Evolutionary conservation across 345 rosid species (phyloP), one percentile per base, ranked within the genome.

Genomic region (Moringa oleifera): DNA sequence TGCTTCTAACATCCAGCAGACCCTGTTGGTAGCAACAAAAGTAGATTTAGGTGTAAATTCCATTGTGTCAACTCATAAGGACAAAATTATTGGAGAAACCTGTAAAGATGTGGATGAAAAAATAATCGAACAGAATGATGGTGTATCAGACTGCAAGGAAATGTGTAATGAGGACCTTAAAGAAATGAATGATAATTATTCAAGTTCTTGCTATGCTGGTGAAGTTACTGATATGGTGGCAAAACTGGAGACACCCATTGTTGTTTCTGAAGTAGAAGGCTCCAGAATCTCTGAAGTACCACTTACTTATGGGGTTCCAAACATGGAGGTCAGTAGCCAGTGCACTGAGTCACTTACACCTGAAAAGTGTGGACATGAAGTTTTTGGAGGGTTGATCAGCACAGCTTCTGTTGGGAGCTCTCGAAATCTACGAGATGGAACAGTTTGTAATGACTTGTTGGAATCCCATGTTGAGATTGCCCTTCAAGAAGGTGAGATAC

Each of bases 401-500:
- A 33, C 37, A 33, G 37, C 37, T 33, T 33, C 37, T 33, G 37
- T 33, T 33, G 37, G 11, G 37, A 11, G 11, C 37, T 11, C 6
- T 33, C 6, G 37, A 33, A 11, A 33, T 33, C 37, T 33, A 33
- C 10, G 18, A 17, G 52, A 49, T 16, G 18, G 18, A 15, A n/a
- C 5, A 15, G n/a, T 22, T 33, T 11, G 11, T 33, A 11, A 33
- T 16, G 65, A 69, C 28, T 55, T 65, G 41, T 61, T 57, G 17
- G 77, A 75, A 55, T 68, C 58, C 58, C 83, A 70, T 51, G 64
- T 18, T 45, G 62, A 51, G 18, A 69, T 51, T 59, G 72, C 79
- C 58, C 41, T 69, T 55, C 75, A 66, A 67, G 89, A 87, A 54
- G 72, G 59, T 45, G 79, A 72, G 53, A 51, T 53, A 57, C 47